phyloP scores from a whole-genome alignment of 2,329 filamentous ascomycete genomes.

The Rhynchosporium graminicola region DNA sequence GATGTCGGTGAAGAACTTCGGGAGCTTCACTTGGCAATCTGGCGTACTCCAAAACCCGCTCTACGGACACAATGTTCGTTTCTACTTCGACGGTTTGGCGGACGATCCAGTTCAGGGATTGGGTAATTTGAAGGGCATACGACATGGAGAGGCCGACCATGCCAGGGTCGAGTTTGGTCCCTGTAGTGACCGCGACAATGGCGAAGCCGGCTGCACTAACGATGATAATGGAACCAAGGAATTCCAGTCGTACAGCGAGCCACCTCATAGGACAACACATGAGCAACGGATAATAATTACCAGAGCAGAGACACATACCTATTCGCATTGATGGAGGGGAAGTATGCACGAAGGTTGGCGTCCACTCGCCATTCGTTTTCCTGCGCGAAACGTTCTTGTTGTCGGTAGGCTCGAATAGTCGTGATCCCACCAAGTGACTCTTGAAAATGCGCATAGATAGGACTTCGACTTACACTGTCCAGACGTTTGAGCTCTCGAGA shows the following conservation, averaged over 20 bases:
- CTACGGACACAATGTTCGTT: slow-evolving; percentile 99
- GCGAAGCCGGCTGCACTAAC: slow-evolving; percentile 80
- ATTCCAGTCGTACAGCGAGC: slow-evolving; percentile 92
- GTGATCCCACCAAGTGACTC: slow-evolving; percentile 92
- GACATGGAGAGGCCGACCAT: slow-evolving; percentile 93
- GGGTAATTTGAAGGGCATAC: slow-evolving; percentile 94
- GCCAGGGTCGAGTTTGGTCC: slow-evolving; percentile 66
- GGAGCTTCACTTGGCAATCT: slow-evolving; percentile 88
- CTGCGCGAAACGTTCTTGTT: slow-evolving; percentile 80
- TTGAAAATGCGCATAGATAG: slow-evolving; percentile 98
- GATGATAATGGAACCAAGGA: slow-evolving; percentile 93
- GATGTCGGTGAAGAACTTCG: slow-evolving; percentile 84
- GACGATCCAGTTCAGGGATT: slow-evolving; percentile 98
- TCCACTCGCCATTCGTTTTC: slow-evolving; percentile 99
- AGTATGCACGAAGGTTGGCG: slow-evolving; percentile 90
- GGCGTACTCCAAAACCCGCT: slow-evolving; percentile 95
- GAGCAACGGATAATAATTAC: slow-evolving; percentile 5
- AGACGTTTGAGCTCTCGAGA: slow-evolving; percentile 95
- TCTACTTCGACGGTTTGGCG: slow-evolving; percentile 99
- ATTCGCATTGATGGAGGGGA: slow-evolving; percentile 84
- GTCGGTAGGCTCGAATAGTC: slow-evolving; percentile 92
- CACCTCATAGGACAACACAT: slow-evolving; percentile 62
- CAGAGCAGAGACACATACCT: slow-evolving; percentile 31
- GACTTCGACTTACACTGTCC: slow-evolving; percentile 92
- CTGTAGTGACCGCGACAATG: slow-evolving; percentile 74